A percentile compares a stretch with the other conserved stretches of the same genome.
Conservation (phyloP, 257 asterid genomes). For the Solanum sejunctum region DNA sequence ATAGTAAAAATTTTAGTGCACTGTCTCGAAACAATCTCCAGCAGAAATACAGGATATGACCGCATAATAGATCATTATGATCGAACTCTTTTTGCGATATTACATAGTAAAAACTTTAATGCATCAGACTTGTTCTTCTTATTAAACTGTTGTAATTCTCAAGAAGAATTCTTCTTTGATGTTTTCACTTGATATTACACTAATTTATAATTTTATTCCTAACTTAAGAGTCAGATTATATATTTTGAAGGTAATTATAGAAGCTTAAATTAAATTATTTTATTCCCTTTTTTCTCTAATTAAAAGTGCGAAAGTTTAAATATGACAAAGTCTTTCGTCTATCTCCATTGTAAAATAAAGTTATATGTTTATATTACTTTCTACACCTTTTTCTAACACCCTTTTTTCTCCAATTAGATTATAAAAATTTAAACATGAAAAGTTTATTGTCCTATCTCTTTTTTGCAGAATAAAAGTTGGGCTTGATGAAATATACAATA, state of each 20-base stretch:
- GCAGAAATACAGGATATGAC: no score
- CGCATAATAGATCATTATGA: no score
- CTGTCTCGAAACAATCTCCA: no score
- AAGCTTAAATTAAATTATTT: not conserved
- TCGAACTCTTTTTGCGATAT: accelerated
- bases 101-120: no score
- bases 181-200: no score
- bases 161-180: no score
- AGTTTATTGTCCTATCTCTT: not conserved
- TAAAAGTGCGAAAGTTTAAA: not conserved
- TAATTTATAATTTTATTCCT: no score
- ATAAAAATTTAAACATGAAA: not conserved
- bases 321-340: not conserved
- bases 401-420: not conserved
- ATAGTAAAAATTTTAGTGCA: no score
- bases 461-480: not conserved
- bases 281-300: not conserved
- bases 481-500: not conserved
- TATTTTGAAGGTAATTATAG: not conserved
- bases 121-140: no score
- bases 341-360: not conserved
- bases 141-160: no score
- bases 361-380: not conserved
- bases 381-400: not conserved
- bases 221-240: no score